Percentiles rank a stretch among this genome's conserved stretches.
Evolutionary conservation across 1,284 basidiomycete species (phyloP).

Genomic region (Austroboletus novae-zelandiae): DNA sequence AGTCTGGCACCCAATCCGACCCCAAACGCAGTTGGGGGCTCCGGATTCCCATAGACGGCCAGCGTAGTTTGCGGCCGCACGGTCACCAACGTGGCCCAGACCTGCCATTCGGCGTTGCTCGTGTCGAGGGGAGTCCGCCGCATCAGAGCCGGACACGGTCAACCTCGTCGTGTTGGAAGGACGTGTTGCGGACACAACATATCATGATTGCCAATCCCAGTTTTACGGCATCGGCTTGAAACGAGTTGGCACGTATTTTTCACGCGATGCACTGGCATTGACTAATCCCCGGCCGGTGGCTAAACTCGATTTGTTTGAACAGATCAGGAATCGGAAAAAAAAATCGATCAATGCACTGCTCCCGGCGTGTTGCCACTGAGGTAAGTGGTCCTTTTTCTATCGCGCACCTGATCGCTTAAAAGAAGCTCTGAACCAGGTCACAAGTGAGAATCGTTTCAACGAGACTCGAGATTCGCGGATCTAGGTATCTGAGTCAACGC

Average conservation of each 20-base stretch:
- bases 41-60: constrained; percentile 16
- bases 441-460: constrained; percentile 27
- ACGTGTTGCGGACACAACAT: constrained; percentile 11
- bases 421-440: constrained; percentile 20
- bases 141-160: constrained; percentile 11
- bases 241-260: constrained; percentile 16
- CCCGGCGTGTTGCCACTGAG: constrained; percentile 24
- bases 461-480: constrained; percentile 32
- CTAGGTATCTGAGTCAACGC: constrained; percentile 28
- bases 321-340: constrained; percentile 23
- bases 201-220: constrained; percentile 34
- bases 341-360: constrained; percentile 31
- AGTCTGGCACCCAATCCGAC: constrained; percentile 10
- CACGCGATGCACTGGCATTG: constrained; percentile 24
- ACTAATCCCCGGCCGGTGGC: constrained; percentile 34
- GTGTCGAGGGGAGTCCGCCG: constrained; percentile 6
- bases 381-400: constrained; percentile 23
- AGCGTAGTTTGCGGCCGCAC: constrained; percentile 12
- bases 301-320: constrained; percentile 21
- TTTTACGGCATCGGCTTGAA: constrained; percentile 32
- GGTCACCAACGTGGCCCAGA: constrained; percentile 5
- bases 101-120: constrained; percentile 17
- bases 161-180: constrained; percentile 19
- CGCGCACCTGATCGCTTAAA: constrained; percentile 33
- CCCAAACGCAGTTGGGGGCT: constrained; percentile 7